Evolutionary conservation across 495 filamentous ascomycete species (phyloP), one percentile per base, ranked within the genome.

Genomic region (Neurospora tetraspora): DNA sequence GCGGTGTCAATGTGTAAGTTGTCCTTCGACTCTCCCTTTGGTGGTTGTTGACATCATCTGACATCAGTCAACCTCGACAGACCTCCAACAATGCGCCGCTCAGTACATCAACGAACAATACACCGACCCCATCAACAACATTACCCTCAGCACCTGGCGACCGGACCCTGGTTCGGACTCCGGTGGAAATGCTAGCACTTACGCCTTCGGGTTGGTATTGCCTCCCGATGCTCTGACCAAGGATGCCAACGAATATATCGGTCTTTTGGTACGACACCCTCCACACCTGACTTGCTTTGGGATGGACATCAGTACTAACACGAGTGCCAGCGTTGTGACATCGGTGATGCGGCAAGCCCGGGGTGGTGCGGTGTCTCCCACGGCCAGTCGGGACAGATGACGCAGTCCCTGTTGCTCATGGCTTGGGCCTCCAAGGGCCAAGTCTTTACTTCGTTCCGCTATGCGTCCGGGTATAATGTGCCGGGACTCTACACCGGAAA

Each of bases 301-400:
- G 42, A 34, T 72, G 70, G 14, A 36, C 18, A 27, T 34, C 76
- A 12, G 10, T 23, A 42, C 59, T 72, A 7, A 70, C 45, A 39
- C 2, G 2, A 16, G 1, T 11, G 27, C 11, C n/a, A 81, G 80
- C 76, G 80, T 18, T 81, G 80, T 73, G 37, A 72, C 53, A 76
- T 78, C 23, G 74, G 72, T 27, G 74, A 76, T 39, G 59, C 70
- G 31, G 69, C 75, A 5, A 73, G 70, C 0, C 78, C 78, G 47
- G 88, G 88, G 61, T 91, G 86, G 85, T 85, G 86, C 75, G 89
- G 88, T 72, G 76, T 91, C 27, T 86, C 84, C 9, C 84, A 86
- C 73, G 84, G 83, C 68, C 23, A 73, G 70, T 78, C 77, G 12
- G 88, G 87, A 34, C 81, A 82, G 45, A 91, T 91, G 89, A 87